A percentile compares a stretch with the other conserved stretches of the same genome.
Conservation (phyloP, 257 asterid genomes). For the Ilex asprella region DNA sequence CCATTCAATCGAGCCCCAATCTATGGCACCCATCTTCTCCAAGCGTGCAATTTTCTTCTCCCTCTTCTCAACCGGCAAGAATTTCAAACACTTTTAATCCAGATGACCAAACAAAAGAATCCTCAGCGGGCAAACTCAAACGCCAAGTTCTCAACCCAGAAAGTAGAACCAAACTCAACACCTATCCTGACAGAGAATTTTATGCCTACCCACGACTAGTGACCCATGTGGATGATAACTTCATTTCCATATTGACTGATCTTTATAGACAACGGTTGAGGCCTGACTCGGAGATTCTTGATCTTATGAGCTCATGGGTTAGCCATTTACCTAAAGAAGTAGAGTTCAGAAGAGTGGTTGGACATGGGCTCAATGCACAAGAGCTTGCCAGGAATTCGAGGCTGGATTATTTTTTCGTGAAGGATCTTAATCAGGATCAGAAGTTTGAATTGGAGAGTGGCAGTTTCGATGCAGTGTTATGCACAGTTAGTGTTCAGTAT, state of each 20-base stretch:
- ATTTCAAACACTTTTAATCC: slow-evolving; percentile 14
- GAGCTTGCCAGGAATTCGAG: slow-evolving; percentile 66
- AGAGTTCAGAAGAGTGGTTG: slow-evolving; percentile 56
- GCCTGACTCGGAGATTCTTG: slow-evolving; percentile 70
- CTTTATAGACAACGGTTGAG: slow-evolving; percentile 43
- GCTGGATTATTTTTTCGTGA: slow-evolving; percentile 64
- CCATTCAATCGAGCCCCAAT: no score
- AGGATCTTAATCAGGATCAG: slow-evolving; percentile 68
- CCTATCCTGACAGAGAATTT: slow-evolving; percentile 51
- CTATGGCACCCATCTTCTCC: no score
- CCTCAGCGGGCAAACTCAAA: slow-evolving; percentile 46
- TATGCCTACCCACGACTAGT: slow-evolving; percentile 63
- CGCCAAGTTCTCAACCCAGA: slow-evolving; percentile 50
- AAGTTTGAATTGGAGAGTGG: slow-evolving; percentile 32
- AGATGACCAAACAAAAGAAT: slow-evolving; percentile 7
- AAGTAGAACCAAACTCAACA: slow-evolving; percentile 59
- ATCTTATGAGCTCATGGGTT: slow-evolving; percentile 83
- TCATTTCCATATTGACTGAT: slow-evolving; percentile 44
- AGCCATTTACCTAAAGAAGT: slow-evolving; percentile 74
- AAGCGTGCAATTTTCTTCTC: no score
- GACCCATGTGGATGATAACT: slow-evolving; percentile 55
- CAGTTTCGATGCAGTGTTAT: slow-evolving; percentile 66
- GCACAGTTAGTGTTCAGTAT: slow-evolving; percentile 85
- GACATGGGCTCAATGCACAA: slow-evolving; percentile 79
- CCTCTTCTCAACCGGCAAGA: background rate